Conservation (phyloP, 805 yeast genomes). For the Schwanniomyces vanrijiae region DNA sequence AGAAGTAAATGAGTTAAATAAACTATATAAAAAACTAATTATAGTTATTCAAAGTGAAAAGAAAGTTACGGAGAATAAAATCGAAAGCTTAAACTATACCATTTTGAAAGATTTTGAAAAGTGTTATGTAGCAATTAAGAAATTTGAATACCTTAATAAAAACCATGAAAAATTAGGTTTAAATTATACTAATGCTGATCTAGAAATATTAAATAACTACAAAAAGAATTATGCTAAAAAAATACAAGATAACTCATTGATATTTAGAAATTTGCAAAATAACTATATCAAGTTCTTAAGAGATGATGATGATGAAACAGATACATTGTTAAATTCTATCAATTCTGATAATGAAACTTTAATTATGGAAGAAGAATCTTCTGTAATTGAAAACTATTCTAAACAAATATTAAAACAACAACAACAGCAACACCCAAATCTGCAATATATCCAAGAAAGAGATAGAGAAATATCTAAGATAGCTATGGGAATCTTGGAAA, state of each 20-base stretch:
- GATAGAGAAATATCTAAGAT: constrained; percentile 87
- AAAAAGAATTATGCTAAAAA: constrained; percentile 82
- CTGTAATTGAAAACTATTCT: constrained; percentile 39
- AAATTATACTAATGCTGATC: constrained; percentile 46
- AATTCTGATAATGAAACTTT: constrained; percentile 6
- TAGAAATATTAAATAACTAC: constrained; percentile 72
- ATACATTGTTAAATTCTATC: constrained; percentile 13
- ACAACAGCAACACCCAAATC: constrained; percentile 23
- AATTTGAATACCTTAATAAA: constrained; percentile 46
- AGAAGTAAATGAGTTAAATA: constrained; percentile 60
- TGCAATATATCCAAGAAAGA: constrained; percentile 55
- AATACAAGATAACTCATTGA: constrained; percentile 75
- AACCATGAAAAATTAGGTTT: constrained; percentile 43
- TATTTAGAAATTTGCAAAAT: constrained; percentile 84
- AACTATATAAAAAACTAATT: constrained; percentile 75
- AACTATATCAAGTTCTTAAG: constrained; percentile 81
- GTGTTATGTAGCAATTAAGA: constrained; percentile 75
- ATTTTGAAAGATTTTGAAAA: constrained; percentile 77
- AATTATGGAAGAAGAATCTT: constrained; percentile 25
- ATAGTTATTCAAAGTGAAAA: constrained; percentile 89
- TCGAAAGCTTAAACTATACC: constrained; percentile 72
- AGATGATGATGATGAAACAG: constrained; percentile 69
- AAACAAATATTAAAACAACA: constrained; percentile 29
- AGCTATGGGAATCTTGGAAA: constrained; percentile 93
- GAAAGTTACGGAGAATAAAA: constrained; percentile 68